Evolutionary conservation across 176 grass and related monocot genomes (phyloP), one percentile per base, ranked within the genome.

Genomic region (Leersia perrieri): DNA sequence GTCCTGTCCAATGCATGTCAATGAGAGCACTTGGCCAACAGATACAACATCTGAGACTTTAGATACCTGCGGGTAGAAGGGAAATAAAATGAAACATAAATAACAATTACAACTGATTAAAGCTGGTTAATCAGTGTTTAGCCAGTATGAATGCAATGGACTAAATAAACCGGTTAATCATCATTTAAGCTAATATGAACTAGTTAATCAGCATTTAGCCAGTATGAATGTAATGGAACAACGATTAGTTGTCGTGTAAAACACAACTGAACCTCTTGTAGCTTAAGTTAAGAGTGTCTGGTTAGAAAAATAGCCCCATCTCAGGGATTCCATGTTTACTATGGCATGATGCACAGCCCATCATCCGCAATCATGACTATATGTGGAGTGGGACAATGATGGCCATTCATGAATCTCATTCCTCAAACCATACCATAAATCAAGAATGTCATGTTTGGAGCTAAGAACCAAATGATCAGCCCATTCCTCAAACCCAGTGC

Each of bases 1-100:
- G 39, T 98, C 96, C 82, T 88, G 90, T 72, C 88, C 92, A 69
- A 95, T 98, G 80, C 92, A 98, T 88, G 86, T 86, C 69, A 98
- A 75, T 6, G 92, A 95, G 14, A 98, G 79, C 41, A 72, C 26
- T 87, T 98, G 90, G 49, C 96, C 96, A 75, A 98, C 68, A 82
- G 89, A 86, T 85, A 98, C 68, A 76, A 95, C 60, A 84, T 98
- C 96, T 4, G 92, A 88, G 35, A 98, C 79, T 90, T 92, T 98
- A 22, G 90, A 60, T 33, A 98, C 96, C 96, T 98, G 82, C 60
- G 35, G 11, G 38, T 41, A 39, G 6, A 69, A 60, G 76, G 70
- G 33, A 7, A 75, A 83, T 32, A 83, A 66, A 66, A 61, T 33
- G 44, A 83, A 81, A 67, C 12, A 62, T 0, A 57, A 61, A 83